Conservation (phyloP, 768 basidiomycete genomes). For the Filobasidium floriforme region DNA sequence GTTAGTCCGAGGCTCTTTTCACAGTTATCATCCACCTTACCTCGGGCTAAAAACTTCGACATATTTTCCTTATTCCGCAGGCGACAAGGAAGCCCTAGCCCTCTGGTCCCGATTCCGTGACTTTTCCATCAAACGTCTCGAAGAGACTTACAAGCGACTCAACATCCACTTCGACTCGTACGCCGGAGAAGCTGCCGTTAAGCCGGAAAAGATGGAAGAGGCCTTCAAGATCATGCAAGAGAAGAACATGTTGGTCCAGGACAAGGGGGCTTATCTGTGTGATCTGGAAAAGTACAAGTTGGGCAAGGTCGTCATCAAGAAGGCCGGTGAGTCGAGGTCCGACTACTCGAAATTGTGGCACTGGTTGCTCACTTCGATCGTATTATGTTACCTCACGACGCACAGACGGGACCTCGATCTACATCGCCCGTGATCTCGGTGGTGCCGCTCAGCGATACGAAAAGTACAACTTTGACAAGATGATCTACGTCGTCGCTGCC, state of each 20-base stretch:
- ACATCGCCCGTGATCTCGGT: constrained; percentile 89
- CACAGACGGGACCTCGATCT: constrained; percentile 84
- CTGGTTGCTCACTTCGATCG: neutral
- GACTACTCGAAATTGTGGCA: too few relatives aligned
- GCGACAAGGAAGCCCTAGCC: constrained; percentile 69
- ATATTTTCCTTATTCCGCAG: constrained; percentile 23
- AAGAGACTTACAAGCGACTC: constrained; percentile 73
- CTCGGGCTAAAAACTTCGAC: neutral
- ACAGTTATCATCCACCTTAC: neutral
- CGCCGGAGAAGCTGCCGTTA: constrained; percentile 65
- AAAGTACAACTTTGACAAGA: constrained; percentile 80
- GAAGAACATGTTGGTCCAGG: constrained; percentile 50
- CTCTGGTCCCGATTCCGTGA: constrained; percentile 93
- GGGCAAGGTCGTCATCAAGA: constrained; percentile 80
- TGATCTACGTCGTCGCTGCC: constrained; percentile 81
- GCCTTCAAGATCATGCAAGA: constrained; percentile 63
- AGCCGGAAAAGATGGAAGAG: constrained; percentile 61
- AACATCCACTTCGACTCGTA: constrained; percentile 90
- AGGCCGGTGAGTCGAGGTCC: constrained; percentile 49
- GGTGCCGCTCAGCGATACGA: constrained; percentile 87
- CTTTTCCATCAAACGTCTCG: constrained; percentile 80
- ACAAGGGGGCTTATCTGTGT: constrained; percentile 71
- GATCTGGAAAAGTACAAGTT: constrained; percentile 85
- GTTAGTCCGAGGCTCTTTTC: constrained; percentile 27
- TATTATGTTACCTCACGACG: neutral